Evolutionary conservation across 176 grass and related monocot genomes (phyloP).

Genomic region (Carex kokanica): DNA sequence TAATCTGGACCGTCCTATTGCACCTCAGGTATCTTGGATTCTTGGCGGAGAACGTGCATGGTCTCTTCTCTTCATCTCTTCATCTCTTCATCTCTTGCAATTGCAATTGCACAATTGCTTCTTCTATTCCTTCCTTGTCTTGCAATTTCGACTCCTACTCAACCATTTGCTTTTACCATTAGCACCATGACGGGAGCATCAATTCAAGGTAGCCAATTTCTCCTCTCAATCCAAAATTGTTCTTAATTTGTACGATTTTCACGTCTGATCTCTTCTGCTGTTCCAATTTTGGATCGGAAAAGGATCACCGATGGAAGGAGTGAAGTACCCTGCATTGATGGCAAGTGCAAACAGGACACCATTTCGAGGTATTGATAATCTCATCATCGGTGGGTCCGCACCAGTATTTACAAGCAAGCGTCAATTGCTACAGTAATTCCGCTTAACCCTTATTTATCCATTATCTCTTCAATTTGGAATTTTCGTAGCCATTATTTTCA

Average conservation of each 20-base stretch:
- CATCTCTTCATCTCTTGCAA: too few species aligned
- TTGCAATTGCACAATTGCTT: too few species aligned
- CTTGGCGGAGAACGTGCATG: background rate
- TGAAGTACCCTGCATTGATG: slow-evolving; percentile 31
- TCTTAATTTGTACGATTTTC: background rate
- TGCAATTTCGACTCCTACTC: too few species aligned
- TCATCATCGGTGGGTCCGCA: slow-evolving; percentile 22
- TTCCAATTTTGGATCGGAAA: slow-evolving; percentile 3
- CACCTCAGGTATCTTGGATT: too few species aligned
- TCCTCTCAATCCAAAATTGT: background rate
- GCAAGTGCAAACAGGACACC: slow-evolving; percentile 40
- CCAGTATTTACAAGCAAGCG: slow-evolving; percentile 38
- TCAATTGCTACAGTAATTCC: slow-evolving; percentile 36
- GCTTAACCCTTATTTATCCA: background rate
- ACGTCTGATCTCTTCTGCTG: background rate
- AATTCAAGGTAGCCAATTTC: slow-evolving; percentile 17
- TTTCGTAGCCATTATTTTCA: background rate
- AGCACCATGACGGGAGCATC: slow-evolving; percentile 20
- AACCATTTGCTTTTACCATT: background rate
- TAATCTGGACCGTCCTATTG: too few species aligned
- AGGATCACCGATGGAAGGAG: slow-evolving; percentile 55
- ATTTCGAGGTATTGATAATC: slow-evolving; percentile 54
- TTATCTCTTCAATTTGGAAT: background rate
- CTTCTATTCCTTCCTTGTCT: too few species aligned
- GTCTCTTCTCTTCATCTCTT: too few species aligned